Evolutionary conservation across 768 basidiomycete species (phyloP).

Genomic region (Strobilomyces confusus): DNA sequence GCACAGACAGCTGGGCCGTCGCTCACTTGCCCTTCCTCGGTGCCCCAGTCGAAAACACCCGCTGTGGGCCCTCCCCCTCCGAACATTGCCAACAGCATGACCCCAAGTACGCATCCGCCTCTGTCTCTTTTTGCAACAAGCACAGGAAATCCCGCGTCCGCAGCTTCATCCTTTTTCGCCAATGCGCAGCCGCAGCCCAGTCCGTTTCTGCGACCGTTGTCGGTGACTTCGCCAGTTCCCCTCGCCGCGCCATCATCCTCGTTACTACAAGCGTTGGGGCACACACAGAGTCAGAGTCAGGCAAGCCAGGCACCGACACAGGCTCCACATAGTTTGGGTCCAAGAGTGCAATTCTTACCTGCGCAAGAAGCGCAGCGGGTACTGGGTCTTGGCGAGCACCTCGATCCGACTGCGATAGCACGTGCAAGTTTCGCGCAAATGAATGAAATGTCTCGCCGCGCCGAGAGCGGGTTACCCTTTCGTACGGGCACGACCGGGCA

Average conservation of each 20-base stretch:
- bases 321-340: conserved; percentile 5
- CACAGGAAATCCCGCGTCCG: conserved; percentile 10
- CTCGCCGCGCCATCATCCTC: conserved; percentile 22
- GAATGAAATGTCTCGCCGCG: conserved; percentile 72
- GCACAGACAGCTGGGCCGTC: conserved; percentile 14
- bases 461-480: conserved; percentile 35
- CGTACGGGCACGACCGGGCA: conserved; percentile 22
- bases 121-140: conserved; percentile 24
- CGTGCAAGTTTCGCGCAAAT: conserved; percentile 70
- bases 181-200: conserved; percentile 26
- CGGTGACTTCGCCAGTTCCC: conserved; percentile 16
- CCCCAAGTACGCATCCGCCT: conserved; percentile 31
- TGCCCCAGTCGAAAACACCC: conserved; percentile 20
- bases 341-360: conserved; percentile 45
- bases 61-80: conserved; percentile 6
- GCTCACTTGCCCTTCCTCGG: conserved; percentile 7
- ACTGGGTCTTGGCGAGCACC: conserved; percentile 38
- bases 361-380: conserved; percentile 53
- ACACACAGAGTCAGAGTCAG: conserved; percentile 9
- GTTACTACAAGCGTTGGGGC: conserved; percentile 25
- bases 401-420: conserved; percentile 53
- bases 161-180: conserved; percentile 16
- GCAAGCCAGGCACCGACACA: conserved; percentile 3
- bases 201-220: conserved; percentile 26
- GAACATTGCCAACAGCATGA: conserved; percentile 26